phyloP scores from a whole-genome alignment of 1,284 basidiomycete genomes.

The Moesziomyces sp. region DNA sequence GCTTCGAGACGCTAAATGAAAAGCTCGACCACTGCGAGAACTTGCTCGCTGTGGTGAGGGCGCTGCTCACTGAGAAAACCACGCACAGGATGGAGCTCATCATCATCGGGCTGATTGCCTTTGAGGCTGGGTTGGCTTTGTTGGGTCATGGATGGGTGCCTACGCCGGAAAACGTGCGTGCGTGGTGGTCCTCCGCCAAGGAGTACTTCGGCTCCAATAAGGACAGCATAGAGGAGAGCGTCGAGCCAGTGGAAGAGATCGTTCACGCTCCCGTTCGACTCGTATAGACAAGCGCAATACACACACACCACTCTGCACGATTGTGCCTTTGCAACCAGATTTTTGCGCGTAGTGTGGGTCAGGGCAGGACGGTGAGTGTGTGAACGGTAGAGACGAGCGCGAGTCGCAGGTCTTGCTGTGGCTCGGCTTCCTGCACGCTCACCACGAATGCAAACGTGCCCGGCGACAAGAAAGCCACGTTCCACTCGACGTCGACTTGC shows the following conservation, averaged over 20 bases:
- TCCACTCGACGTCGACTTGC: conserved; percentile 6
- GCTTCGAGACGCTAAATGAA: conserved; percentile 63
- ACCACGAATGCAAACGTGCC: conserved; percentile 31
- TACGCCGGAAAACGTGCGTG: conserved; percentile 27
- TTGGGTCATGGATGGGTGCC: conserved; percentile 59
- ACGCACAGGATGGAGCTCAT: conserved; percentile 66
- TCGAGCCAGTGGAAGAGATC: neutral
- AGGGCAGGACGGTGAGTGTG: neutral
- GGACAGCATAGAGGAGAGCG: neutral
- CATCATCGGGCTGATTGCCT: conserved; percentile 61
- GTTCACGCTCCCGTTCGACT: neutral
- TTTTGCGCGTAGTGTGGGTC: neutral
- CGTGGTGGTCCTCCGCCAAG: conserved; percentile 8
- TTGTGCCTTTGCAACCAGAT: neutral
- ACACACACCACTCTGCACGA: neutral
- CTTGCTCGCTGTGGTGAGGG: conserved; percentile 60
- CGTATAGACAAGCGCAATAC: neutral
- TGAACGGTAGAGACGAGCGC: neutral
- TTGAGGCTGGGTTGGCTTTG: conserved; percentile 57
- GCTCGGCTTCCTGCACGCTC: conserved; percentile 14
- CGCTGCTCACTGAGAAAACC: conserved; percentile 61
- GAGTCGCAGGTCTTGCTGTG: neutral
- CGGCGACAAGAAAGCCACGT: conserved; percentile 23
- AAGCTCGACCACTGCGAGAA: conserved; percentile 66
- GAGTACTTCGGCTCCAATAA: conserved; percentile 8